Evolutionary conservation across 805 yeast genomes (phyloP), one percentile per base, ranked within the genome.

Genomic region (Hanseniaspora guilliermondii): DNA sequence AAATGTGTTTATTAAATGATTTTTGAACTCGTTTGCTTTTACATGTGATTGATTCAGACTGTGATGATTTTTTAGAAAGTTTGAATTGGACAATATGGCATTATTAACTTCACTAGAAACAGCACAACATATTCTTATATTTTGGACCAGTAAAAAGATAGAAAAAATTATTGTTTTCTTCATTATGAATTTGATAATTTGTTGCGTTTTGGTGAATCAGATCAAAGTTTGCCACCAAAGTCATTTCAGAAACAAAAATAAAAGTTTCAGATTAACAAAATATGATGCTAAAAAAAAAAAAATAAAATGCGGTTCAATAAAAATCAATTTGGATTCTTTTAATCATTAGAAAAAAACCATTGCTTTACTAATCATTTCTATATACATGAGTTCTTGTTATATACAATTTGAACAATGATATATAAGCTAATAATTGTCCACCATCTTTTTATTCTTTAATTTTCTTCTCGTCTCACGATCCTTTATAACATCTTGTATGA

Each of bases 21-120:
- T 52, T 30, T 52, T 52, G 24, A 52, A 52, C 12, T 42, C 45
- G 22, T 52, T 52, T 25, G 37, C 17, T 3, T 36, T 22, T 5
- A 52, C 38, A 19, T 36, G 21, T 9, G 19, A 25, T 17, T 24
- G 9, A 25, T 41, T 27, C 3, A 42, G 4, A 6, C 25, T 11
- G 6, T 42, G 37, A 36, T 49, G 42, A n/a, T 25, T 22, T 19
- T 19, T 35, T n/a, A 49, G 12, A 16, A 49, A 41, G 16, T 49
- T 49, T 3, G 46, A 38, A n/a, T 40, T 49, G 6, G 45, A 21
- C 2, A 49, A 12, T 12, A 49, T 33, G 7, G 53, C 53, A 36
- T 49, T 49, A 19, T 42, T 49, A 14, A 40, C 44, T 19, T 40
- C 14, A 11, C n/a, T 32, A 14, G 14, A 4, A 5, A 16, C 24